Conservation (phyloP, 768 basidiomycete species). For the Termitomyces sp. region DNA sequence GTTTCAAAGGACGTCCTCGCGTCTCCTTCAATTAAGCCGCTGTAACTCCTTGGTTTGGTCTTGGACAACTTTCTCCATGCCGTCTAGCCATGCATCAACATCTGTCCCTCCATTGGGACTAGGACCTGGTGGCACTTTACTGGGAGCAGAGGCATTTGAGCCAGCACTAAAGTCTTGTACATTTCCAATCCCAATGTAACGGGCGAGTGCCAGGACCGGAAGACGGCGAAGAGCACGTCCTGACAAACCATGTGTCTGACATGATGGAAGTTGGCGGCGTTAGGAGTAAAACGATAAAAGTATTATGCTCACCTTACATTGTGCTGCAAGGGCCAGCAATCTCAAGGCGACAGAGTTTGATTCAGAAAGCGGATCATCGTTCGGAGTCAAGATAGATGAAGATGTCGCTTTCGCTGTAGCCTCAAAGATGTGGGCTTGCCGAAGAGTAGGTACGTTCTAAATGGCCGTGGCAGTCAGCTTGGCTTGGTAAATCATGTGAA, state of each 20-base stretch:
- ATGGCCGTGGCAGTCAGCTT: slow-evolving; percentile 3
- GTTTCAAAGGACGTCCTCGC: not conserved
- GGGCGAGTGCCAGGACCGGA: slow-evolving; percentile 90
- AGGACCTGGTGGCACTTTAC: not conserved
- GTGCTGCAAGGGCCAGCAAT: slow-evolving; percentile 63
- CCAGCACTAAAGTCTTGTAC: slow-evolving; percentile 9
- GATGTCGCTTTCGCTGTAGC: slow-evolving; percentile 27
- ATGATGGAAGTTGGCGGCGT: slow-evolving; percentile 1
- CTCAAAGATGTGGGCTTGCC: slow-evolving; percentile 56
- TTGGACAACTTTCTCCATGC: slow-evolving; percentile 73
- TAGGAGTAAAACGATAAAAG: not conserved
- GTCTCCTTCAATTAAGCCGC: slow-evolving; percentile 27
- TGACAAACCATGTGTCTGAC: slow-evolving; percentile 74
- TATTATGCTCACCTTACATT: slow-evolving; percentile 65
- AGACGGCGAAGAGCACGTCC: slow-evolving; percentile 88
- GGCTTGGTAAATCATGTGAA: not conserved
- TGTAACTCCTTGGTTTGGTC: slow-evolving; percentile 51
- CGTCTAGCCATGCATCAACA: slow-evolving; percentile 76
- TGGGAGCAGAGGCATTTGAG: not conserved
- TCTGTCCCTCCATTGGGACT: slow-evolving; percentile 22
- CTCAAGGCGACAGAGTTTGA: slow-evolving; percentile 50
- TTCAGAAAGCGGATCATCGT: slow-evolving; percentile 37
- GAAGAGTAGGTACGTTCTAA: slow-evolving; percentile 58
- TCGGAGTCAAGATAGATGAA: not conserved
- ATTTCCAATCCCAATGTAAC: slow-evolving; percentile 62